Percentiles rank a stretch among this genome's conserved stretches.
Conservation (phyloP, 805 yeast species). For the Metschnikowia anglica region DNA sequence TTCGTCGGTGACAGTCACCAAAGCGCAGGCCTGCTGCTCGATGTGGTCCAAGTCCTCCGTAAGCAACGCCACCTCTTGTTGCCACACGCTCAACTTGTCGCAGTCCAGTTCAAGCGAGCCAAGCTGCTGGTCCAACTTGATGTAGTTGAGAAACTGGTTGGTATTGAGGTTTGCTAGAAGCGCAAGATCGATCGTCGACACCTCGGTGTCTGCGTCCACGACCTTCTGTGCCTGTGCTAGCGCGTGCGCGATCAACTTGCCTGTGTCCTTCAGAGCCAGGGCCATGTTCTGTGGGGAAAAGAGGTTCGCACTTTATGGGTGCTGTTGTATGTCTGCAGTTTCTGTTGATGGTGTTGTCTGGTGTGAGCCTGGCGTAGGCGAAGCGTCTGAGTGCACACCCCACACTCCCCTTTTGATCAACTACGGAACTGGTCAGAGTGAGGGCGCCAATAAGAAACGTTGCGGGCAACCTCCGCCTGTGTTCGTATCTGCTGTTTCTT, state of each 20-base stretch:
- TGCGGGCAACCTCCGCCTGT: too few relatives aligned
- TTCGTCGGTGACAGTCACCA: conserved; percentile 38
- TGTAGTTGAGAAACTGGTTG: conserved; percentile 54
- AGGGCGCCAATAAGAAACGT: too few relatives aligned
- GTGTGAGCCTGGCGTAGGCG: too few relatives aligned
- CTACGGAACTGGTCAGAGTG: too few relatives aligned
- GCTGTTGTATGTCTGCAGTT: too few relatives aligned
- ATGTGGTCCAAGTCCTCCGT: conserved; percentile 27
- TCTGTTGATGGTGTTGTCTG: too few relatives aligned
- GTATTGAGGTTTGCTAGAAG: conserved; percentile 56
- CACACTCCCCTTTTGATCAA: too few relatives aligned
- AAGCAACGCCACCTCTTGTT: conserved; percentile 27
- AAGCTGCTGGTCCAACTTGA: conserved; percentile 40
- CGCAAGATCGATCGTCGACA: conserved; percentile 45
- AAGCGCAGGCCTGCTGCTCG: conserved; percentile 36
- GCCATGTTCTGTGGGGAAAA: conserved; percentile 4
- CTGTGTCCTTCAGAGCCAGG: conserved; percentile 31
- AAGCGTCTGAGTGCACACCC: too few relatives aligned
- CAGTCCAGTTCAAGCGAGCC: conserved; percentile 46
- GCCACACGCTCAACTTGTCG: conserved; percentile 26
- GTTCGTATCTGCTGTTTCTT: too few relatives aligned
- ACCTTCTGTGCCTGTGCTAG: conserved; percentile 31
- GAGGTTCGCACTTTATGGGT: too few relatives aligned
- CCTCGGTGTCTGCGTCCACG: conserved; percentile 42
- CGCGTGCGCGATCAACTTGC: conserved; percentile 29